Evolutionary conservation across 1,284 basidiomycete species (phyloP).

Genomic region (Phlebopus sp.): DNA sequence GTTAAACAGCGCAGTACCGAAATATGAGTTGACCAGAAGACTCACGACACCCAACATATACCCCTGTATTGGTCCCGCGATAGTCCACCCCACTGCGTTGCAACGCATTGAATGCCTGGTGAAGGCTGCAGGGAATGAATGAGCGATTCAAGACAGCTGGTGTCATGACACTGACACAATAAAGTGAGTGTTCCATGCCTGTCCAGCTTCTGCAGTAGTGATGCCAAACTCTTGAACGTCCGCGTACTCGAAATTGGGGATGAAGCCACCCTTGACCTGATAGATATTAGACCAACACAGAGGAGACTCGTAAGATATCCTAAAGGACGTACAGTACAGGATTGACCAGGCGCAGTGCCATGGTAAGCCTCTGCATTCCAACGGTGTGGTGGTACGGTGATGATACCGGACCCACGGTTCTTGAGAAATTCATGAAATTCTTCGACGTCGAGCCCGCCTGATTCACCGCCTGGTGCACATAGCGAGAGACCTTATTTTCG

Average conservation of each 20-base stretch:
- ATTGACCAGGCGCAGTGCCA: not conserved
- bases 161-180: not conserved
- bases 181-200: not conserved
- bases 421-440: not conserved
- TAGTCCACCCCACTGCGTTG: constrained; percentile 19
- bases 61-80: constrained; percentile 21
- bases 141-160: not conserved
- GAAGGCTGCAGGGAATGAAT: not conserved
- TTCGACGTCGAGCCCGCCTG: not conserved
- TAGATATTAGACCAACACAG: not conserved
- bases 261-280: not conserved
- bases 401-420: not conserved
- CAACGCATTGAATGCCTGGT: constrained; percentile 5
- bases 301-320: not conserved
- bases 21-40: too few relatives aligned
- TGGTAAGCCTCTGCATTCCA: not conserved
- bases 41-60: constrained; percentile 8
- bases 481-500: not conserved
- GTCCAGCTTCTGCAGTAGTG: not conserved
- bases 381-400: not conserved
- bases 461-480: not conserved
- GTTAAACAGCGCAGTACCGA: not conserved
- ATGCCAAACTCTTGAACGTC: not conserved
- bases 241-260: not conserved
- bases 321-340: not conserved